phyloP scores from a whole-genome alignment of 2,329 filamentous ascomycete species.

The Camptophora hylomeconis region DNA sequence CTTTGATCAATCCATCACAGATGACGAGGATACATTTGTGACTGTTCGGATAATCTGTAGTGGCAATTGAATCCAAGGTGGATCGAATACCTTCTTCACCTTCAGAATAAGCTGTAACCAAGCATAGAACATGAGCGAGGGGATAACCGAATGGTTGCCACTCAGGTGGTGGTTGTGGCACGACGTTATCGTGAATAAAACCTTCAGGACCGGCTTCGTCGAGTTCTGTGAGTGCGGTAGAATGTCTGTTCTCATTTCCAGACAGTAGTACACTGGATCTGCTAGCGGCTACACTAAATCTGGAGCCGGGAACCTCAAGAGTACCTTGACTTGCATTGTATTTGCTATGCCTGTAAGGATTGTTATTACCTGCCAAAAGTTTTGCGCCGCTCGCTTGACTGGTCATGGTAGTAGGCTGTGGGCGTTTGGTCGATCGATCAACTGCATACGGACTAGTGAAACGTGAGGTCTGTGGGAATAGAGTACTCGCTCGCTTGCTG shows the following conservation, averaged over 20 bases:
- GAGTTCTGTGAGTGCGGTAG: conserved; percentile 42
- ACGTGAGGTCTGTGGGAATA: conserved; percentile 84
- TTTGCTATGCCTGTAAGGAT: conserved; percentile 55
- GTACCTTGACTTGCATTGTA: conserved; percentile 45
- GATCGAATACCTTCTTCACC: conserved; percentile 85
- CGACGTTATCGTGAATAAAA: conserved; percentile 93
- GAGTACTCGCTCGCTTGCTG: conserved; percentile 69
- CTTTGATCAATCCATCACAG: conserved; percentile 96
- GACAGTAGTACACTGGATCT: conserved; percentile 50
- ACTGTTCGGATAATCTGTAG: conserved; percentile 97
- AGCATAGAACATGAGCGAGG: conserved; percentile 79
- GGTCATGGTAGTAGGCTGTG: conserved; percentile 68
- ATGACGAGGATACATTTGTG: conserved; percentile 95
- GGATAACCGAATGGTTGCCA: conserved; percentile 97
- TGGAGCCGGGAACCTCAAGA: conserved; percentile 32
- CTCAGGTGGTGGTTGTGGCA: conserved; percentile 89
- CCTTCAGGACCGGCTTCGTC: conserved; percentile 73
- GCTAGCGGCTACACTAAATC: conserved; percentile 28
- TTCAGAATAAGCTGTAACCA: conserved; percentile 96
- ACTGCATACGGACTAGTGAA: conserved; percentile 84
- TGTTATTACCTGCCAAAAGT: conserved; percentile 46
- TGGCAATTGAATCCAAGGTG: conserved; percentile 89
- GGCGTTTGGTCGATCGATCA: conserved; percentile 46
- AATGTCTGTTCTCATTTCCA: conserved; percentile 38
- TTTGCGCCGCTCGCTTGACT: conserved; percentile 69